Conservation (phyloP, 257 asterid genomes). For the Nicotiana attenuata region DNA sequence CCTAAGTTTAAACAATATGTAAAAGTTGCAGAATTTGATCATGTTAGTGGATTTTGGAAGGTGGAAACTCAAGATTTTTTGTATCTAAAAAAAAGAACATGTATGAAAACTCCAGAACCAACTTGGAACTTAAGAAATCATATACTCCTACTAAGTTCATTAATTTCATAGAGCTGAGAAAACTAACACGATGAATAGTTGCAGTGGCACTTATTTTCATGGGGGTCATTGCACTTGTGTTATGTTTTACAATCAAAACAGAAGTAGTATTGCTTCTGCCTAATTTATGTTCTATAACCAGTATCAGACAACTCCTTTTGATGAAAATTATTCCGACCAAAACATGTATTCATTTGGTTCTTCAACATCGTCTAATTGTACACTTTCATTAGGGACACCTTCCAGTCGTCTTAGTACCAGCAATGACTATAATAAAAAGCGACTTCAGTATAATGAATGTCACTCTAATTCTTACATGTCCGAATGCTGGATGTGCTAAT, state of each 20-base stretch:
- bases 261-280: constrained; percentile 25
- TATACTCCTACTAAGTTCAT: too few relatives aligned
- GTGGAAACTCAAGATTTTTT: constrained; percentile 33
- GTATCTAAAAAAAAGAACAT: too few relatives aligned
- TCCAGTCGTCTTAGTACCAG: constrained; percentile 48
- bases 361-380: constrained; percentile 42
- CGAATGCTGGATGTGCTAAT: constrained; percentile 51
- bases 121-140: too few relatives aligned
- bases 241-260: constrained; percentile 34
- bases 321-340: constrained; percentile 25
- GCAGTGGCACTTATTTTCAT: constrained; percentile 21
- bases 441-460: constrained; percentile 19
- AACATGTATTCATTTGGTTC: constrained; percentile 18
- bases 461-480: constrained; percentile 39
- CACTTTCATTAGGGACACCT: constrained; percentile 83
- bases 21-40: constrained; percentile 36
- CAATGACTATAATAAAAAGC: constrained; percentile 9
- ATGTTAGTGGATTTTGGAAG: constrained; percentile 37
- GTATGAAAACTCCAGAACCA: too few relatives aligned
- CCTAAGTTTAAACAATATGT: constrained; percentile 58
- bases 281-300: constrained; percentile 48
- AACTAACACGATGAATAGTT: constrained; percentile 42
- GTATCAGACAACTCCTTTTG: constrained; percentile 8
- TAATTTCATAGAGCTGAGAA: neutral
- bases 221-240: constrained; percentile 33